Evolutionary conservation across 2,329 filamentous ascomycete species (phyloP).

Genomic region (Dactylellina drechsleri): DNA sequence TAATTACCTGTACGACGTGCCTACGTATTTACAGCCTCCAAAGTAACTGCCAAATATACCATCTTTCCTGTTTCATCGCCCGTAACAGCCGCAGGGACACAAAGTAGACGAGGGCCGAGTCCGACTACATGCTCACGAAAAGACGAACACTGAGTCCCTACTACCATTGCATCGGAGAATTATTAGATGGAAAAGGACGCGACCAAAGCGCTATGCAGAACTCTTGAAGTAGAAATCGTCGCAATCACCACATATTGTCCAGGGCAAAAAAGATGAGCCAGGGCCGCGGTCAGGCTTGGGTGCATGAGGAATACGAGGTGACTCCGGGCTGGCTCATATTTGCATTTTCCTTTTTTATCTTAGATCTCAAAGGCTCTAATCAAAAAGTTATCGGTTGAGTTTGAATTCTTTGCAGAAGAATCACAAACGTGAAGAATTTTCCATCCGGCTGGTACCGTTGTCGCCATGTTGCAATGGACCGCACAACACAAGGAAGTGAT

Average conservation of each 20-base stretch:
- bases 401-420: neutral
- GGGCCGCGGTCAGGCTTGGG: slow-evolving; percentile 7
- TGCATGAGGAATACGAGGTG: slow-evolving; percentile 35
- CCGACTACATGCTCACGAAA: slow-evolving; percentile 17
- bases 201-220: slow-evolving; percentile 52
- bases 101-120: slow-evolving; percentile 32
- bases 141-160: slow-evolving; percentile 20
- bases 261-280: neutral
- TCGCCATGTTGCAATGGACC: neutral
- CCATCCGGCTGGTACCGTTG: neutral
- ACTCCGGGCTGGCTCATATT: slow-evolving; percentile 16
- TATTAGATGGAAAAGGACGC: slow-evolving; percentile 24
- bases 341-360: slow-evolving; percentile 35
- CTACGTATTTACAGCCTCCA: slow-evolving; percentile 1
- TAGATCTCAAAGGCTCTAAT: slow-evolving; percentile 8
- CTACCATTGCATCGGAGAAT: slow-evolving; percentile 49
- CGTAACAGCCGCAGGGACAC: slow-evolving; percentile 45
- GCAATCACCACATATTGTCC: slow-evolving; percentile 8
- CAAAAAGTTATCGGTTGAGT: neutral
- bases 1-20: slow-evolving; percentile 7
- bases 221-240: slow-evolving; percentile 27
- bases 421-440: neutral
- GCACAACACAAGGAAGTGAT: slow-evolving; percentile 12
- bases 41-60: slow-evolving; percentile 29
- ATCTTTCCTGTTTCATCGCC: slow-evolving; percentile 42